Evolutionary conservation across 2,329 filamentous ascomycete genomes (phyloP).

Genomic region (Epichloe brachyelytri): DNA sequence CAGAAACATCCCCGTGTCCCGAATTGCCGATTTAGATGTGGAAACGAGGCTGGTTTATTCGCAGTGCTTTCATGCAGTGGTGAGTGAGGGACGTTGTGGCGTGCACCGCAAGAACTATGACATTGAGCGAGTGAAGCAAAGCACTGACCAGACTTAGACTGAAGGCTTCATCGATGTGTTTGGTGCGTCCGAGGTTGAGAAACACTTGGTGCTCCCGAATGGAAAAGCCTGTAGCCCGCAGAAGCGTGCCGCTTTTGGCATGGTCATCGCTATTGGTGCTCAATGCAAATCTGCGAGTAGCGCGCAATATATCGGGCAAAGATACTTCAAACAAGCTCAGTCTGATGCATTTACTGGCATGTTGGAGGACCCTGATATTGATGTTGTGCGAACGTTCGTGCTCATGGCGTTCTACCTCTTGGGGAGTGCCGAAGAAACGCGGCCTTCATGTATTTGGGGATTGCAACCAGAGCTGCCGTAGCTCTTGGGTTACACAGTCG

Average conservation of each 20-base stretch:
- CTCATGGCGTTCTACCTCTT: constrained; percentile 48
- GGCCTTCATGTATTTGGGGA: constrained; percentile 50
- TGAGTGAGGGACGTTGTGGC: constrained; percentile 1
- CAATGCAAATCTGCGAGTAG: constrained; percentile 17
- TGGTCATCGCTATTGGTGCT: constrained; percentile 14
- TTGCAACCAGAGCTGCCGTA: constrained; percentile 43
- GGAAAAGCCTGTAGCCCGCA: constrained; percentile 4
- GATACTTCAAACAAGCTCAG: constrained; percentile 16
- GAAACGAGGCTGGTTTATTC: constrained; percentile 8
- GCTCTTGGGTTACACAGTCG: constrained; percentile 40
- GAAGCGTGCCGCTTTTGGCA: constrained; percentile 24
- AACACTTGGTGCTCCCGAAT: constrained; percentile 8
- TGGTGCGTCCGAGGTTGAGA: constrained; percentile 15
- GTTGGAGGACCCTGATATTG: constrained; percentile 39
- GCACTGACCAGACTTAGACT: constrained; percentile 12
- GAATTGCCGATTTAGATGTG: constrained; percentile 7
- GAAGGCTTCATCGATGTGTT: constrained; percentile 23
- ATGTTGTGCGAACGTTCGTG: constrained; percentile 38
- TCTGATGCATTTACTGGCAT: constrained; percentile 13
- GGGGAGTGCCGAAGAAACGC: constrained; percentile 46
- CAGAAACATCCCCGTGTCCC: not conserved
- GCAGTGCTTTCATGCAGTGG: constrained; percentile 11
- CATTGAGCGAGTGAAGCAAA: not conserved
- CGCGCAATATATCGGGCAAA: constrained; percentile 23
- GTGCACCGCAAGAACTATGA: not conserved